phyloP scores from a whole-genome alignment of 768 basidiomycete species.

The Agaricus subrufescens region DNA sequence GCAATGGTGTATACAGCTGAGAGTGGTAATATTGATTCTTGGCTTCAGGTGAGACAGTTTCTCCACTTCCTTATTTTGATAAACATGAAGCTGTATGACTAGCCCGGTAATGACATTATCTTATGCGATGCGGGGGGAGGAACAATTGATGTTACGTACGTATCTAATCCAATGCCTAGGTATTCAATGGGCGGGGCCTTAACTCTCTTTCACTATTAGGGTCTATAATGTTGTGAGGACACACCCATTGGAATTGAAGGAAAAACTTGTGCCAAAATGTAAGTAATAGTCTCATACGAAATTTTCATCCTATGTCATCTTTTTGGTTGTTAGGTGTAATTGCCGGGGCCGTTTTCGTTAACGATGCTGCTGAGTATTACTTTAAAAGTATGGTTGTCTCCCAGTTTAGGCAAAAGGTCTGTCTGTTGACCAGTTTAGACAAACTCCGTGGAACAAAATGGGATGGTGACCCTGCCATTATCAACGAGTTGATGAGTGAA shows the following conservation, averaged over 20 bases:
- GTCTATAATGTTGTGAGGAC: neutral
- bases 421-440: neutral
- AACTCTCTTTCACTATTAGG: neutral
- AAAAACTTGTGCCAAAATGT: slow-evolving; percentile 1
- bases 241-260: neutral
- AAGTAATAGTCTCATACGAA: neutral
- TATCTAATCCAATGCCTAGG: neutral
- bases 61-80: neutral
- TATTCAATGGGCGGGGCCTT: neutral
- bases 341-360: neutral
- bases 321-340: neutral
- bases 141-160: neutral
- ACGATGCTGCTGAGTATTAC: neutral
- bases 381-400: neutral
- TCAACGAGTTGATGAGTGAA: neutral
- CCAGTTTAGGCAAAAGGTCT: neutral
- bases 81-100: neutral
- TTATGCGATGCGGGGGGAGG: slow-evolving; percentile 2
- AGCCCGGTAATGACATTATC: neutral
- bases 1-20: slow-evolving; percentile 1
- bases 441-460: neutral
- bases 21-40: neutral
- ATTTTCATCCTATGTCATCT: too few species aligned
- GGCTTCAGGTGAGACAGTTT: neutral
- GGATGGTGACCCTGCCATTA: neutral